Evolutionary conservation across 257 asterid genomes (phyloP), one percentile per base, ranked within the genome.

Genomic region (Jacaranda mimosifolia): DNA sequence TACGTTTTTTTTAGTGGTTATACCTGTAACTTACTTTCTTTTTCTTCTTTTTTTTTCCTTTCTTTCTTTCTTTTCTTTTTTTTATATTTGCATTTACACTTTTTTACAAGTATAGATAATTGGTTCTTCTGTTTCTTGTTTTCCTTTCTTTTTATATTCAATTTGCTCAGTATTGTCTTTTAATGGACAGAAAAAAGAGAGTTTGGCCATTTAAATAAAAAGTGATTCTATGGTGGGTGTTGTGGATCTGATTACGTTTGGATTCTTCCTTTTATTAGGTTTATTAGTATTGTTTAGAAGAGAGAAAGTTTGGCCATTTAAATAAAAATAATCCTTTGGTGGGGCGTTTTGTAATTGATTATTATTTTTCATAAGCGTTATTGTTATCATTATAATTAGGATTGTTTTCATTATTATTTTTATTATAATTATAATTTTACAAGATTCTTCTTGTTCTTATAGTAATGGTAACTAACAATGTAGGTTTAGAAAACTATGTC

Each of bases 401-500:
- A 17, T 64, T 64, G 7, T 17, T 9, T 15, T 65, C 3, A 0
- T n/a, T 35, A 1, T 64, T n/a, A 1, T 67, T 17, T 3, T 21
- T 40, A 71, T 18, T 18, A 4, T 4, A 32, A 17, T 9, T 71
- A 5, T 59, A 40, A 4, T 42, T 11, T 17, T 58, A 9, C 35
- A 42, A 45, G 12, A 57, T 21, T 48, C 0, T 39, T 10, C 7
- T 40, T 26, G 58, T 57, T 56, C 32, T 57, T 52, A 9, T 10
- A 17, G 11, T 63, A 62, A 36, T n/a, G 32, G 19, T n/a, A 46
- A n/a, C 58, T 40, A 70, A 15, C 9, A 15, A 51, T 74, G 79
- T 66, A 60, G 78, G 67, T 67, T 43, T n/a, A 11, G 15, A 39
- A 78, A 39, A 59, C 21, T 73, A 80, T 85, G 90, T 78, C 87